Conservation (phyloP, 2,329 filamentous ascomycete genomes). For the Macrophomina tecta region DNA sequence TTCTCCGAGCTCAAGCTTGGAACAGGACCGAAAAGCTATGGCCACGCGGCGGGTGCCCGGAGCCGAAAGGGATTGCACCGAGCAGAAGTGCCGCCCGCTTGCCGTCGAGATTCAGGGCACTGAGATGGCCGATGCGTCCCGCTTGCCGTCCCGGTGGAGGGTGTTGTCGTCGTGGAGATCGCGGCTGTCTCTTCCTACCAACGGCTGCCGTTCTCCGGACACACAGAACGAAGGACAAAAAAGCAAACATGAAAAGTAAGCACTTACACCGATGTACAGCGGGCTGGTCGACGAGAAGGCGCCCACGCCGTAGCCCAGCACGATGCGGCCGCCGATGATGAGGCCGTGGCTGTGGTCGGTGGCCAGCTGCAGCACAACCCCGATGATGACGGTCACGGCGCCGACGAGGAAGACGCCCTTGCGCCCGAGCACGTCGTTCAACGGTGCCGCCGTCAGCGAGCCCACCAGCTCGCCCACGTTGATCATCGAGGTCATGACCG, state of each 20-base stretch:
- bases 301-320: slow-evolving; percentile 44
- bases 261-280: slow-evolving; percentile 43
- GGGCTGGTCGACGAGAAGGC: slow-evolving; percentile 49
- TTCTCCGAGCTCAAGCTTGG: neutral
- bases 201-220: neutral
- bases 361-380: slow-evolving; percentile 25
- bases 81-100: neutral
- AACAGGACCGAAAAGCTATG: slow-evolving; percentile 11
- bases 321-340: slow-evolving; percentile 30
- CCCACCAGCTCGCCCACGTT: slow-evolving; percentile 49
- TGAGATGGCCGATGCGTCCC: neutral
- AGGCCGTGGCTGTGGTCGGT: slow-evolving; percentile 18
- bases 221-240: neutral
- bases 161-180: neutral
- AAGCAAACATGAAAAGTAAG: neutral
- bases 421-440: slow-evolving; percentile 46
- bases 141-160: neutral
- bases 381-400: slow-evolving; percentile 38
- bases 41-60: slow-evolving; percentile 10
- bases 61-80: slow-evolving; percentile 3
- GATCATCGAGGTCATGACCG: slow-evolving; percentile 49
- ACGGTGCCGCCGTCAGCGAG: slow-evolving; percentile 43
- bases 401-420: slow-evolving; percentile 42
- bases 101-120: neutral
- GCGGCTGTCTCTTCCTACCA: neutral